These are phyloP conservation scores for Suillus clintonianus DNA, from an alignment of 768 basidiomycete genomes.

Conservation along the genomic window DNA sequence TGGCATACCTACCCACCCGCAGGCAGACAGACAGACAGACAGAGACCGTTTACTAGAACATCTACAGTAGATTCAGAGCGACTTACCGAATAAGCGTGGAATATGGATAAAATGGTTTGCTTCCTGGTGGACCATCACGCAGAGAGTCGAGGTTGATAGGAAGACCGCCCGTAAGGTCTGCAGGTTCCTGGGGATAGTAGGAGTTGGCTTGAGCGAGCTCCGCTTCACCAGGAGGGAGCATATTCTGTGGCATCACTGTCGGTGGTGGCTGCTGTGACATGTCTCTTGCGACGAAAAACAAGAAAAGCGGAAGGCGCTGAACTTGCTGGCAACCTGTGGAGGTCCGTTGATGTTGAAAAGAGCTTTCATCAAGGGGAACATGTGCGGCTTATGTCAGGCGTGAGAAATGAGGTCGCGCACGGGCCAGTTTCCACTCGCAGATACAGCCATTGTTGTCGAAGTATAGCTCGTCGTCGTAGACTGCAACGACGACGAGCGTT, in stretches of 20 bases:
- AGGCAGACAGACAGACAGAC: conserved; percentile 13
- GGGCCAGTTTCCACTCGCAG: conserved; percentile 45
- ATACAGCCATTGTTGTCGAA: conserved; percentile 22
- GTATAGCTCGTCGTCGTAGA: conserved; percentile 23
- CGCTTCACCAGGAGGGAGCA: conserved; percentile 51
- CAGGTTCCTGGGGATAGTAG: conserved; percentile 75
- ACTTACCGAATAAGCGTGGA: conserved; percentile 87
- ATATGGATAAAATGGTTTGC: conserved; percentile 90
- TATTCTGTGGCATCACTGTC: conserved; percentile 62
- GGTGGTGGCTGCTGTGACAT: conserved; percentile 51
- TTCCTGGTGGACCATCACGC: conserved; percentile 84
- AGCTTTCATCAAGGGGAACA: conserved; percentile 37
- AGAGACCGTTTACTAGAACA: background rate
- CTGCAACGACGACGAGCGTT: conserved; percentile 31
- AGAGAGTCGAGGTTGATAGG: conserved; percentile 87
- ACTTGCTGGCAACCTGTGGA: conserved; percentile 15
- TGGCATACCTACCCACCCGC: conserved; percentile 66
- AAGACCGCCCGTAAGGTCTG: conserved; percentile 79
- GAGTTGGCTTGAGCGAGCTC: conserved; percentile 57
- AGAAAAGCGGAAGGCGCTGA: conserved; percentile 6
- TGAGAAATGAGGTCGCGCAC: conserved; percentile 51
- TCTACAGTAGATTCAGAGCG: conserved; percentile 7
- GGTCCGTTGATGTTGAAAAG: conserved; percentile 32
- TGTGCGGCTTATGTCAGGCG: conserved; percentile 58
- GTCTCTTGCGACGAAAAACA: conserved; percentile 21